Conservation (phyloP, 495 filamentous ascomycete species). For the Bombardia bombarda region DNA sequence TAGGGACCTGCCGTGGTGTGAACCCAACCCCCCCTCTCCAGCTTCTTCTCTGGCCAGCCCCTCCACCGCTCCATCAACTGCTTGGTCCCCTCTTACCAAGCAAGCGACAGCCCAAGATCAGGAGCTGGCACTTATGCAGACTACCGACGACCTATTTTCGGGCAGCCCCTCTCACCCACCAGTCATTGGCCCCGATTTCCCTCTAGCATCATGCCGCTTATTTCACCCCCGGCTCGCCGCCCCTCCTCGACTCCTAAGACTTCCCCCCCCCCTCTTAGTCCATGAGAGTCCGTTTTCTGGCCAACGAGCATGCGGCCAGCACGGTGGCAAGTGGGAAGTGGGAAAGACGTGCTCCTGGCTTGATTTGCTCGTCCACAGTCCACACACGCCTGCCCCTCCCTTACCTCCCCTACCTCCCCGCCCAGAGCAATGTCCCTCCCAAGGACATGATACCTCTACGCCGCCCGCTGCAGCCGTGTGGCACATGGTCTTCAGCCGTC, state of each 20-base stretch:
- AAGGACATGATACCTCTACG: constrained; percentile 3
- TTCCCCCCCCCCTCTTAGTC: constrained; percentile 2
- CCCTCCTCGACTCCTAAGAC: not conserved
- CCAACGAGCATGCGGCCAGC: constrained; percentile 22
- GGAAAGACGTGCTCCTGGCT: not conserved
- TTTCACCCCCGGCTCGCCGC: constrained; percentile 2
- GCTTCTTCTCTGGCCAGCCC: too few relatives aligned
- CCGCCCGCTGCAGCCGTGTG: constrained; percentile 1
- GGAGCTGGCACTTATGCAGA: too few relatives aligned
- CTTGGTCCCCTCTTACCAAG: not conserved
- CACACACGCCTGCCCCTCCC: too few relatives aligned
- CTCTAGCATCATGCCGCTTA: constrained; percentile 16
- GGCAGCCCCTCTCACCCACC: constrained; percentile 6
- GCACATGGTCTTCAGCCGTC: constrained; percentile 11
- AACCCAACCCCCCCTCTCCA: too few relatives aligned
- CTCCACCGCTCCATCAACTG: too few relatives aligned
- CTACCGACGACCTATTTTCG: too few relatives aligned
- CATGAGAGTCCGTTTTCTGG: constrained; percentile 7
- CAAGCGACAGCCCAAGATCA: too few relatives aligned
- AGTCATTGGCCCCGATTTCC: constrained; percentile 6
- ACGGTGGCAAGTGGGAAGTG: constrained; percentile 14
- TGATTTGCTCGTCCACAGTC: too few relatives aligned
- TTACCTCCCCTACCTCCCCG: constrained; percentile 1
- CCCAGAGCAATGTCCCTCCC: constrained; percentile 4
- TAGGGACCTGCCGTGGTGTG: too few relatives aligned